These are phyloP conservation scores for Aspergillus bertholletiae DNA, from an alignment of 495 filamentous ascomycete species.

Conservation along the genomic window DNA sequence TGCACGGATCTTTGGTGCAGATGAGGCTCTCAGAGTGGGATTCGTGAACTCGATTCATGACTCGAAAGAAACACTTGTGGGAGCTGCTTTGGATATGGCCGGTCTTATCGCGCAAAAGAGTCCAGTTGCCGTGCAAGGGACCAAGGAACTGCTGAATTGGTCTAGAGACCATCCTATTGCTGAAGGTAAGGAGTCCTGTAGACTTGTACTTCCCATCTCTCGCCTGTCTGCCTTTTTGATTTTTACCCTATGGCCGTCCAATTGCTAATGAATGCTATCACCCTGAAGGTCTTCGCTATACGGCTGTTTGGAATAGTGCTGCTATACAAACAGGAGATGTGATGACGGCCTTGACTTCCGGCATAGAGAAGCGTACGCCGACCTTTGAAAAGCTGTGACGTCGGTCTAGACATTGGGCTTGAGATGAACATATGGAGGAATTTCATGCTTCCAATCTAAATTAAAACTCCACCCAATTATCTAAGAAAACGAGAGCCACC, in stretches of 20 bases:
- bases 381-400: conserved; percentile 83
- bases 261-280: not conserved
- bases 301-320: conserved; percentile 79
- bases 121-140: conserved; percentile 87
- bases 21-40: conserved; percentile 76
- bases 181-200: conserved; percentile 56
- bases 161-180: conserved; percentile 72
- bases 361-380: conserved; percentile 73
- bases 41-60: conserved; percentile 78
- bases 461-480: too few species aligned
- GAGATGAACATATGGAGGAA: not conserved
- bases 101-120: conserved; percentile 74
- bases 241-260: not conserved
- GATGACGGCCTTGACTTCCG: conserved; percentile 65
- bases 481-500: too few species aligned
- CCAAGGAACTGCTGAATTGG: conserved; percentile 89
- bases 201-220: not conserved
- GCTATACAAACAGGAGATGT: conserved; percentile 82
- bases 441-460: too few species aligned
- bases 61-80: conserved; percentile 57
- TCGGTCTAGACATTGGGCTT: too few species aligned
- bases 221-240: not conserved
- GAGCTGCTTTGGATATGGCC: conserved; percentile 63
- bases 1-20: conserved; percentile 69
- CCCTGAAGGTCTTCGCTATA: conserved; percentile 68